Conservation (phyloP, 2,329 filamentous ascomycete species). For the Neofusicoccum cordaticola region DNA sequence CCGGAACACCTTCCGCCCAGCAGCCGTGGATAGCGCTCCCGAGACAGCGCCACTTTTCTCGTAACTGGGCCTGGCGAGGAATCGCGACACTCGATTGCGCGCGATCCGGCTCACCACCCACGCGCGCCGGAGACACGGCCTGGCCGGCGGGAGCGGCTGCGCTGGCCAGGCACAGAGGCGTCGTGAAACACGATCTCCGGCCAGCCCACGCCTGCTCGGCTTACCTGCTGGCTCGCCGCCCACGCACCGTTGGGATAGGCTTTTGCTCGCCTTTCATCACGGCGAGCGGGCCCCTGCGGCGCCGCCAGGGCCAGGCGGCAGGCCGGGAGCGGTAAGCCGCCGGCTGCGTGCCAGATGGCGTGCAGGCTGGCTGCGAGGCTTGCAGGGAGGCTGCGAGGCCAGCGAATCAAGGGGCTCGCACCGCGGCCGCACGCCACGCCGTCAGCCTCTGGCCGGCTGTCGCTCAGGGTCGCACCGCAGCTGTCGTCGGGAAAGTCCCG, state of each 20-base stretch:
- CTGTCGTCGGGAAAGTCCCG: background rate
- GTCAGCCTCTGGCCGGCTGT: background rate
- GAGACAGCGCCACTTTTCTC: constrained; percentile 1
- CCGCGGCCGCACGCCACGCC: too few relatives aligned
- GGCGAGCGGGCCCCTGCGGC: background rate
- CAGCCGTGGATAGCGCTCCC: constrained; percentile 1
- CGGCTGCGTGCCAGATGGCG: background rate
- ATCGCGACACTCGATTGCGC: too few relatives aligned
- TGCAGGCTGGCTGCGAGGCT: background rate
- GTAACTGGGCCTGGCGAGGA: too few relatives aligned
- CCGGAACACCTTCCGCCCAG: background rate
- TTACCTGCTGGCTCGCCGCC: constrained; percentile 1
- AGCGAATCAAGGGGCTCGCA: constrained; percentile 4
- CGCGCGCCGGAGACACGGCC: background rate
- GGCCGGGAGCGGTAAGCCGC: constrained; percentile 2
- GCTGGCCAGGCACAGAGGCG: too few relatives aligned
- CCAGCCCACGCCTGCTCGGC: background rate
- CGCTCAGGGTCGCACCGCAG: background rate
- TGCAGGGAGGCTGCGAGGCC: background rate
- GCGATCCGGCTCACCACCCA: background rate
- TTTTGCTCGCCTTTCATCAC: background rate
- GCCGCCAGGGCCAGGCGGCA: background rate
- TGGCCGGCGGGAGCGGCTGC: background rate
- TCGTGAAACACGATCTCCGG: background rate
- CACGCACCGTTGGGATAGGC: background rate